Evolutionary conservation across 2,329 filamentous ascomycete species (phyloP).

Genomic region (Arthroderma sp.): DNA sequence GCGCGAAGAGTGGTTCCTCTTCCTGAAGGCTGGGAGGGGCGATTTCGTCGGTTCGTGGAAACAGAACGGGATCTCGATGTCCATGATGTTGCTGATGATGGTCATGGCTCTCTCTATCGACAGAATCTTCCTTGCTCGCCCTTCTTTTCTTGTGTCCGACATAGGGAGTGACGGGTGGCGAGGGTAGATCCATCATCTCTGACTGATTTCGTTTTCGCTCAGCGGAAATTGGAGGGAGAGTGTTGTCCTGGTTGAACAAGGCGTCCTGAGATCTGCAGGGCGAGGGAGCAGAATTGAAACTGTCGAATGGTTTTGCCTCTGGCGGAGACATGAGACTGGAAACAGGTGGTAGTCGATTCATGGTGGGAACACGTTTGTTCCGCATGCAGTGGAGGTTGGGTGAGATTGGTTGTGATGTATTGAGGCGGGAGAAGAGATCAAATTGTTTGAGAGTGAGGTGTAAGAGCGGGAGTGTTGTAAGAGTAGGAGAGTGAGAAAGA

Average conservation of each 20-base stretch:
- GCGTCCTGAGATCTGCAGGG: constrained; percentile 17
- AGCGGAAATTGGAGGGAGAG: constrained; percentile 28
- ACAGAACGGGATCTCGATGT: constrained; percentile 28
- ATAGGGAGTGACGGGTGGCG: constrained; percentile 34
- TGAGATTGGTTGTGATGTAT: not conserved
- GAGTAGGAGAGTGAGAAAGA: constrained; percentile 1
- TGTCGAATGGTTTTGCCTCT: constrained; percentile 39
- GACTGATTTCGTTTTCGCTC: constrained; percentile 30
- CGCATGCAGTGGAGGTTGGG: not conserved
- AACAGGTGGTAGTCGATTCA: constrained; percentile 31
- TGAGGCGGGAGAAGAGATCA: not conserved
- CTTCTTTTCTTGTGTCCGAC: constrained; percentile 28
- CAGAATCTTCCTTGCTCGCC: constrained; percentile 16
- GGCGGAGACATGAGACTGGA: constrained; percentile 35
- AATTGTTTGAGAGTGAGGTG: not conserved
- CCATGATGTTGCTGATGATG: constrained; percentile 1
- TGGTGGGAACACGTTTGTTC: constrained; percentile 21
- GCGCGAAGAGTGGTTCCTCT: constrained; percentile 31
- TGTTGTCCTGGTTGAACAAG: constrained; percentile 19
- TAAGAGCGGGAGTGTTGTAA: not conserved
- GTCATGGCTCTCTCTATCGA: constrained; percentile 3
- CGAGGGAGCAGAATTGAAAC: constrained; percentile 19
- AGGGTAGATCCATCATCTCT: constrained; percentile 32
- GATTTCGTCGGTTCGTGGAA: constrained; percentile 23
- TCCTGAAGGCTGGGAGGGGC: constrained; percentile 16